These are phyloP conservation scores for Dothidotthia symphoricarpi DNA, from an alignment of 2,329 filamentous ascomycete genomes.

Conservation along the genomic window DNA sequence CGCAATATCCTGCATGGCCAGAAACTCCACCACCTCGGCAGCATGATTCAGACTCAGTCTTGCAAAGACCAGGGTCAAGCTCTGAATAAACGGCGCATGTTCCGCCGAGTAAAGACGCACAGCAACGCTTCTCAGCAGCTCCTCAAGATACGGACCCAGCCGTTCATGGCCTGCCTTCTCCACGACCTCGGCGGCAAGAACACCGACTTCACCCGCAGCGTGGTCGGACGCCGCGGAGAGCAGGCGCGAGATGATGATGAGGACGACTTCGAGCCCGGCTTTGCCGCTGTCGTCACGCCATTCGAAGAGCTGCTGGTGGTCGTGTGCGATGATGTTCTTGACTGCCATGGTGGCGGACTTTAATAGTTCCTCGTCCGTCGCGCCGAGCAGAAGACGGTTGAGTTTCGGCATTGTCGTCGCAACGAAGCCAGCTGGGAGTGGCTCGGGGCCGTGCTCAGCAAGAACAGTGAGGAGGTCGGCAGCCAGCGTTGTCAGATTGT, in stretches of 20 bases:
- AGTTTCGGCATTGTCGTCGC: slow-evolving; percentile 83
- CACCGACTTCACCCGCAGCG: slow-evolving; percentile 92
- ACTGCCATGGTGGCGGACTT: slow-evolving; percentile 82
- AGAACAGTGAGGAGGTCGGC: slow-evolving; percentile 80
- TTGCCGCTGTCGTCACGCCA: slow-evolving; percentile 79
- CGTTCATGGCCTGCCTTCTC: slow-evolving; percentile 92
- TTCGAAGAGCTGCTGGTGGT: slow-evolving; percentile 82
- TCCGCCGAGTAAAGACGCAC: slow-evolving; percentile 78
- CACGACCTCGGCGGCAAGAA: slow-evolving; percentile 88
- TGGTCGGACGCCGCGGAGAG: slow-evolving; percentile 81
- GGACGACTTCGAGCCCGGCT: slow-evolving; percentile 80
- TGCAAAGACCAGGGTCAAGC: slow-evolving; percentile 91
- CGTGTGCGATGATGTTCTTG: slow-evolving; percentile 85
- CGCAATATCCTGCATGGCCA: slow-evolving; percentile 78
- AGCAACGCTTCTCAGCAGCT: slow-evolving; percentile 86
- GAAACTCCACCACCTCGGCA: slow-evolving; percentile 86
- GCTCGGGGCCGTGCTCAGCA: slow-evolving; percentile 77
- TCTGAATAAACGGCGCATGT: slow-evolving; percentile 89
- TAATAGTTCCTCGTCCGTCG: slow-evolving; percentile 82
- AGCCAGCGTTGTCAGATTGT: slow-evolving; percentile 81
- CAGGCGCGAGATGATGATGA: slow-evolving; percentile 89
- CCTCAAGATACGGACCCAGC: slow-evolving; percentile 83
- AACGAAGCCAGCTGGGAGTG: slow-evolving; percentile 83
- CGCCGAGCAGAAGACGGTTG: slow-evolving; percentile 75
- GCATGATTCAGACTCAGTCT: slow-evolving; percentile 81